Percentiles rank a stretch among this genome's conserved stretches.
These are phyloP conservation scores for Sordaria brevicollis DNA, from an alignment of 495 filamentous ascomycete genomes.

Conservation along the genomic window DNA sequence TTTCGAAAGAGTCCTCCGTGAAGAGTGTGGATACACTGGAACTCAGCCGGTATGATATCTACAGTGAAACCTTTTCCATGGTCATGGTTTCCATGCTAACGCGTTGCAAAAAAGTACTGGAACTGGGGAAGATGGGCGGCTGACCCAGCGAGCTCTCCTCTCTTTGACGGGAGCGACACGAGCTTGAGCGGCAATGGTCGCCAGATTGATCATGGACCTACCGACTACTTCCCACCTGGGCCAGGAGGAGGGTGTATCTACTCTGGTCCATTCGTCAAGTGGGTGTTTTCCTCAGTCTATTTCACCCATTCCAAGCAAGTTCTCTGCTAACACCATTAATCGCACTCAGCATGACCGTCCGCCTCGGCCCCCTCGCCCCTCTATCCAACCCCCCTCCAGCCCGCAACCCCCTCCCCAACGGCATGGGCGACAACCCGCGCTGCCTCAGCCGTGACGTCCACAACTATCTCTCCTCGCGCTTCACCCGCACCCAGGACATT, in stretches of 20 bases:
- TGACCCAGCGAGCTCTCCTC: constrained; percentile 43
- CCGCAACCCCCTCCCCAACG: constrained; percentile 24
- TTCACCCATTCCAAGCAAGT: neutral
- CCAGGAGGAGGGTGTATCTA: constrained; percentile 60
- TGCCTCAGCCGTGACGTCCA: constrained; percentile 59
- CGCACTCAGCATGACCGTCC: constrained; percentile 30
- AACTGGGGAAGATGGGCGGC: constrained; percentile 49
- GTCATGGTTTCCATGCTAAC: neutral
- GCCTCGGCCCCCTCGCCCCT: constrained; percentile 40
- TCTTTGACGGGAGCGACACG: constrained; percentile 53
- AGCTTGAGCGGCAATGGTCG: constrained; percentile 54
- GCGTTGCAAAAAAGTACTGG: constrained; percentile 38
- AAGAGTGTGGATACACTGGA: constrained; percentile 60
- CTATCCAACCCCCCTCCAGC: constrained; percentile 26
- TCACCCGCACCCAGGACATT: constrained; percentile 39
- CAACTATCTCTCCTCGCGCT: constrained; percentile 32
- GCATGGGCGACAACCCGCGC: constrained; percentile 44
- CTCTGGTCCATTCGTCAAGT: constrained; percentile 47
- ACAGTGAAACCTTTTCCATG: neutral
- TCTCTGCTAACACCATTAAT: neutral
- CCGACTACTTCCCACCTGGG: constrained; percentile 32
- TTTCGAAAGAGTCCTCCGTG: constrained; percentile 53
- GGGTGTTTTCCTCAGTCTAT: neutral
- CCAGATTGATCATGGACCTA: constrained; percentile 22
- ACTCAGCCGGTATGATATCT: constrained; percentile 19